These are phyloP conservation scores for Fraxinus floribunda DNA, from an alignment of 305 asterid species.

Conservation along the genomic window DNA sequence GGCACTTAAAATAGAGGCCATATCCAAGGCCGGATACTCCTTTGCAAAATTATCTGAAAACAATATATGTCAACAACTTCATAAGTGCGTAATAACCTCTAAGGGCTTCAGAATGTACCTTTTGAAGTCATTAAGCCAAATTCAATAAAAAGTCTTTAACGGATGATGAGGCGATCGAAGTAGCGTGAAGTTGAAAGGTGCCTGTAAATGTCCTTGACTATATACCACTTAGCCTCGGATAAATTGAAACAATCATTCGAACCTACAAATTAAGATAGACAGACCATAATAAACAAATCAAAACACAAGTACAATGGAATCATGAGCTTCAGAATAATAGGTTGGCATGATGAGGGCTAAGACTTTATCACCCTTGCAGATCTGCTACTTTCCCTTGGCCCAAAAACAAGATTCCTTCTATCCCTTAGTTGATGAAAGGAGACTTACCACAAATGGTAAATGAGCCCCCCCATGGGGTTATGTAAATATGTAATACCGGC, in stretches of 20 bases:
- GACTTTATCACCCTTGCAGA: neutral
- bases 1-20: neutral
- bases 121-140: neutral
- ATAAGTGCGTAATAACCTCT: neutral
- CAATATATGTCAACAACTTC: neutral
- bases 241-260: neutral
- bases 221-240: neutral
- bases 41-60: neutral
- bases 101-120: neutral
- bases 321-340: neutral
- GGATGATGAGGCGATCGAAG: neutral
- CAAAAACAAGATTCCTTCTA: neutral
- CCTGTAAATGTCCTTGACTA: neutral
- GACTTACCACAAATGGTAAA: neutral
- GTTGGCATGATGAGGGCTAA: neutral
- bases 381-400: neutral
- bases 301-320: neutral
- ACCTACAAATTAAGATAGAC: too few relatives aligned
- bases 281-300: neutral
- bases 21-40: neutral
- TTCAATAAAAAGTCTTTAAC: neutral
- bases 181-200: neutral
- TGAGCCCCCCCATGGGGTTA: neutral
- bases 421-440: neutral
- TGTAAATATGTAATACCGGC: too few relatives aligned